Percentiles rank a stretch among this genome's conserved stretches.
Evolutionary conservation across 441 rosid species (phyloP).

Genomic region (Pelargonium citronellum): DNA sequence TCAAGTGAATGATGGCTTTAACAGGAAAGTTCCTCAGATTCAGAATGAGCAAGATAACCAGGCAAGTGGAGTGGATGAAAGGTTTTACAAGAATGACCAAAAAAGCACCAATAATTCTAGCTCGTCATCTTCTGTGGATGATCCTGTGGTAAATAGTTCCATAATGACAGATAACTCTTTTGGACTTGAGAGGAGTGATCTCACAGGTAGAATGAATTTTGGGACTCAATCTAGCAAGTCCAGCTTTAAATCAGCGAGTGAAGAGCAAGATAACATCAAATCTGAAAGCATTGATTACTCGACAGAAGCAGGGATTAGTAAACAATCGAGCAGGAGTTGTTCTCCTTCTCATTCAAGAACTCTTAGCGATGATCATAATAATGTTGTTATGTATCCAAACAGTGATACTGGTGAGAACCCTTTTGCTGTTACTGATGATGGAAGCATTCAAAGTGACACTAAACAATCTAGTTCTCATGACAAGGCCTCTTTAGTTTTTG

Average conservation of each 20-base stretch:
- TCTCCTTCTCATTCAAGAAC: conserved; percentile 34
- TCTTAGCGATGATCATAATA: conserved; percentile 34
- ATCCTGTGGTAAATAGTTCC: conserved; percentile 21
- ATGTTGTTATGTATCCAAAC: conserved; percentile 28
- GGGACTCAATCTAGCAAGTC: conserved; percentile 36
- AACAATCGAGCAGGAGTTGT: conserved; percentile 38
- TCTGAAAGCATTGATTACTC: conserved; percentile 20
- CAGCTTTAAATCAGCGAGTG: conserved; percentile 27
- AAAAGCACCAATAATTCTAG: conserved; percentile 21
- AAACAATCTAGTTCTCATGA: conserved; percentile 30
- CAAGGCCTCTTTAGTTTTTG: conserved; percentile 39
- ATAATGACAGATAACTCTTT: conserved; percentile 29
- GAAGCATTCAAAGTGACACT: conserved; percentile 29
- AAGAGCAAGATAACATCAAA: conserved; percentile 23
- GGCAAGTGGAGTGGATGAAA: conserved; percentile 26
- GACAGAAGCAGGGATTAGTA: conserved; percentile 28
- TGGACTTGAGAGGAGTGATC: conserved; percentile 22
- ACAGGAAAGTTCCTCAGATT: conserved; percentile 33
- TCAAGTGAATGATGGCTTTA: conserved; percentile 26
- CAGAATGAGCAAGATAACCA: conserved; percentile 30
- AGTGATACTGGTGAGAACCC: conserved; percentile 36
- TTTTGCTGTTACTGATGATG: conserved; percentile 29
- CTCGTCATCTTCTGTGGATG: conserved; percentile 25
- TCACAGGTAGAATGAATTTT: conserved; percentile 32
- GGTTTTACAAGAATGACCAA: conserved; percentile 23